A percentile compares a stretch with the other conserved stretches of the same genome.
These are phyloP conservation scores for Wickerhamomyces pijperi DNA, from an alignment of 805 yeast species.

Conservation along the genomic window DNA sequence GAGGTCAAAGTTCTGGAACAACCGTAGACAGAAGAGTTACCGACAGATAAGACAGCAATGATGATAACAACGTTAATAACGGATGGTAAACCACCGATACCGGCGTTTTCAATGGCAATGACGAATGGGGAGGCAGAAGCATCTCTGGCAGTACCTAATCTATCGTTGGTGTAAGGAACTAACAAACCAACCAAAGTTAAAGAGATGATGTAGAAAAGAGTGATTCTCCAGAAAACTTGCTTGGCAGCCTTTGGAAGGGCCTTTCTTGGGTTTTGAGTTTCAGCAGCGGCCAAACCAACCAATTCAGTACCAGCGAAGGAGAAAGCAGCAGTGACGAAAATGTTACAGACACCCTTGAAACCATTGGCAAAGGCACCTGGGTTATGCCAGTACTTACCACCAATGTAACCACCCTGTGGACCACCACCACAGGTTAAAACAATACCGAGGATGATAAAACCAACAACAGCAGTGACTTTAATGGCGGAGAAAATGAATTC, in stretches of 20 bases:
- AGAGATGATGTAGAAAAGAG: constrained; percentile 46
- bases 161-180: constrained; percentile 40
- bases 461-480: constrained; percentile 56
- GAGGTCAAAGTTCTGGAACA: constrained; percentile 43
- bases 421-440: constrained; percentile 54
- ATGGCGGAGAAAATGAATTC: constrained; percentile 53
- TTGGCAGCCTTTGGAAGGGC: constrained; percentile 50
- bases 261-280: constrained; percentile 43
- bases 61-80: constrained; percentile 51
- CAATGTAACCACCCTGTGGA: constrained; percentile 33
- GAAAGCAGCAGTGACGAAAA: constrained; percentile 53
- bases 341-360: constrained; percentile 42
- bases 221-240: constrained; percentile 39
- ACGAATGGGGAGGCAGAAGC: constrained; percentile 61
- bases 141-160: constrained; percentile 44
- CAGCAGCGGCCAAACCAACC: constrained; percentile 42
- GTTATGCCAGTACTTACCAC: constrained; percentile 32
- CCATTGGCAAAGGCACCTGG: constrained; percentile 59
- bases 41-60: constrained; percentile 42
- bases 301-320: constrained; percentile 61
- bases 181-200: constrained; percentile 49
- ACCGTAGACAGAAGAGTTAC: constrained; percentile 41
- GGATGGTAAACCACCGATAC: constrained; percentile 47
- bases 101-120: constrained; percentile 48
- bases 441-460: constrained; percentile 45